Conservation (phyloP, 768 basidiomycete species). For the Lactarius hatsudake region DNA sequence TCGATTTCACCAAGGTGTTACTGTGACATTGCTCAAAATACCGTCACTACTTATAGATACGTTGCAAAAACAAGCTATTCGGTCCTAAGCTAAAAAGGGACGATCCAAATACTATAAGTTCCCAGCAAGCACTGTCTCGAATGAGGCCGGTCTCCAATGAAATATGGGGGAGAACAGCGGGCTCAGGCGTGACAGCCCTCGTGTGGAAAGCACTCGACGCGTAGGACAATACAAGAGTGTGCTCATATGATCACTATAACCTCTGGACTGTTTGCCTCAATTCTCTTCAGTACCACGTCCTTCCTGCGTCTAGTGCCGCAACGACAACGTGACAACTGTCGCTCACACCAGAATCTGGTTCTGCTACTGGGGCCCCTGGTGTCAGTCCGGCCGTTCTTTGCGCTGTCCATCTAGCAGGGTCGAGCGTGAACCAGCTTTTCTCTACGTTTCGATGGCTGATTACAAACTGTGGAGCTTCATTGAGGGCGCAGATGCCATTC, state of each 20-base stretch:
- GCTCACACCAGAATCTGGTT: no score
- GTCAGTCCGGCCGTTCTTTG: no score
- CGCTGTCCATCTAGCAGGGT: no score
- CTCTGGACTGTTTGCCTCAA: not conserved
- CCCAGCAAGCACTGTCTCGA: not conserved
- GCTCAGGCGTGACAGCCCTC: not conserved
- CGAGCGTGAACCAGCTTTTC: no score
- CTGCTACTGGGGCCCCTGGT: no score
- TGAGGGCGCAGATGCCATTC: no score
- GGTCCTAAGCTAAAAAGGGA: not conserved
- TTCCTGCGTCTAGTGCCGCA: slow-evolving; percentile 8
- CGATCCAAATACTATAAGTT: not conserved
- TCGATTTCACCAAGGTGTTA: slow-evolving; percentile 58
- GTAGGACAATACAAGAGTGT: no score
- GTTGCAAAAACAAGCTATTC: not conserved
- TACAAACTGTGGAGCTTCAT: no score
- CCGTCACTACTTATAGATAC: not conserved
- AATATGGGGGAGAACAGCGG: not conserved
- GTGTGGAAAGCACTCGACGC: no score
- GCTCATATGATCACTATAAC: not conserved
- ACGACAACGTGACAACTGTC: not conserved
- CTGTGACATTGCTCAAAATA: slow-evolving; percentile 33
- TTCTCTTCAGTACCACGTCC: slow-evolving; percentile 8
- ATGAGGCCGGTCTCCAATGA: not conserved
- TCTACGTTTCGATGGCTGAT: no score